A percentile compares a stretch with the other conserved stretches of the same genome.
These are phyloP conservation scores for Pseudogymnoascus verrucosus DNA, from an alignment of 2,329 filamentous ascomycete species.

Conservation along the genomic window DNA sequence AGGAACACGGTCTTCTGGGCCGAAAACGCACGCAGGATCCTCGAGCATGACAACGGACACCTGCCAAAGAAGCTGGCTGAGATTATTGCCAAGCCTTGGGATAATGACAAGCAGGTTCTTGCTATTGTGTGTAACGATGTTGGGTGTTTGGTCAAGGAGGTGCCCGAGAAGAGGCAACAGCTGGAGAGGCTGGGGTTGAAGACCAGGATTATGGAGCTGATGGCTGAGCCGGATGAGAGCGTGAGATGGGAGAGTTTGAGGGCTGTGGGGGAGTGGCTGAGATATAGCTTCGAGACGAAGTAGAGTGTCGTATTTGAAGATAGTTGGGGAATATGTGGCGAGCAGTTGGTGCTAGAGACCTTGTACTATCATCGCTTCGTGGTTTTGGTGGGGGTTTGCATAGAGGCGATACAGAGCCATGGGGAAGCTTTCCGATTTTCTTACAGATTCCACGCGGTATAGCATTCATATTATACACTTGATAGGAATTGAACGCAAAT, in stretches of 20 bases:
- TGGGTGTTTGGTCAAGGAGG: slow-evolving; percentile 61
- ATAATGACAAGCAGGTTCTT: slow-evolving; percentile 63
- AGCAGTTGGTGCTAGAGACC: not conserved
- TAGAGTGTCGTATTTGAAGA: slow-evolving; percentile 8
- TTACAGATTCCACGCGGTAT: not conserved
- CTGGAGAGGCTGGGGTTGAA: slow-evolving; percentile 63
- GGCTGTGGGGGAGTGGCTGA: slow-evolving; percentile 66
- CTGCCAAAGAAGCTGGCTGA: slow-evolving; percentile 59
- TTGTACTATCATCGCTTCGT: slow-evolving; percentile 1
- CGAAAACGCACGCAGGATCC: slow-evolving; percentile 61
- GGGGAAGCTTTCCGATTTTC: not conserved
- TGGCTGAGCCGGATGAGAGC: slow-evolving; percentile 61
- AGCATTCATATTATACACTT: slow-evolving; percentile 4
- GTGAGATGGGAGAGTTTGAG: slow-evolving; percentile 68
- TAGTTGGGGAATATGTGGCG: not conserved
- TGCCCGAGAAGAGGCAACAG: slow-evolving; percentile 57
- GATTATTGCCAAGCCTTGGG: slow-evolving; percentile 60
- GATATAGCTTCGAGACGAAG: slow-evolving; percentile 55
- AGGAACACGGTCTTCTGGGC: slow-evolving; percentile 64
- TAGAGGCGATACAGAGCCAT: not conserved
- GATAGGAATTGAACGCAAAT: not conserved
- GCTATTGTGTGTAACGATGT: slow-evolving; percentile 69
- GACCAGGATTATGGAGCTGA: slow-evolving; percentile 62
- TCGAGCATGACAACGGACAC: slow-evolving; percentile 58
- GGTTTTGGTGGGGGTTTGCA: not conserved